Conservation (phyloP, 148 eudicot species). For the Tetragonia tetragonoides region DNA sequence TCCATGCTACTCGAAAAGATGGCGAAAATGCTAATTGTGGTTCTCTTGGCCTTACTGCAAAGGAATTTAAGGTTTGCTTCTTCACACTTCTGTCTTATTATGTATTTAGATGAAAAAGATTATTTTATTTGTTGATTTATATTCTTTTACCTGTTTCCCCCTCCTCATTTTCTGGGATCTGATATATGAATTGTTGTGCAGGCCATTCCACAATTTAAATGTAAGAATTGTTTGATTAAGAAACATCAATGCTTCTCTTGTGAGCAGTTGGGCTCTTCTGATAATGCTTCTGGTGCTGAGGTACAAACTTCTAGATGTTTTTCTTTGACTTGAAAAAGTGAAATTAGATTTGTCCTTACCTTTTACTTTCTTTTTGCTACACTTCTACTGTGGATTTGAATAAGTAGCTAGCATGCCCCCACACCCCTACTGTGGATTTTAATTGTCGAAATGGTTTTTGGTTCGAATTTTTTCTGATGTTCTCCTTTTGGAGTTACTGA, state of each 20-base stretch:
- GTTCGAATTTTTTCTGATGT: not conserved
- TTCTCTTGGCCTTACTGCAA: constrained; percentile 60
- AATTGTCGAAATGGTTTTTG: not conserved
- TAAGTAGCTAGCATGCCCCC: not conserved
- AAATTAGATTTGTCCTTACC: not conserved
- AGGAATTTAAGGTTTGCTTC: constrained; percentile 55
- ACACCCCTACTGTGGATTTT: not conserved
- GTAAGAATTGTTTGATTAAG: constrained; percentile 67
- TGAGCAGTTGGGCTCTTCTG: constrained; percentile 62
- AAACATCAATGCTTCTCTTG: constrained; percentile 84
- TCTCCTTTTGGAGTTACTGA: too few relatives aligned
- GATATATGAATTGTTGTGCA: constrained; percentile 26
- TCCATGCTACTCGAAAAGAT: constrained; percentile 66
- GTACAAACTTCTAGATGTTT: constrained; percentile 32
- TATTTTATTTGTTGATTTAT: constrained; percentile 1
- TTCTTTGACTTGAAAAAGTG: not conserved
- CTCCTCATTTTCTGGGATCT: not conserved
- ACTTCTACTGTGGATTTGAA: constrained; percentile 25
- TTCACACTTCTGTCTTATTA: not conserved
- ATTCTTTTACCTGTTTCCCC: not conserved
- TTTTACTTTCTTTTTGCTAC: constrained; percentile 19
- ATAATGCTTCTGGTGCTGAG: too few relatives aligned
- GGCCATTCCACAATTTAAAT: constrained; percentile 44
- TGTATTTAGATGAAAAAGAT: not conserved
- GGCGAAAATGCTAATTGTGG: constrained; percentile 49